Percentiles rank a stretch among this genome's conserved stretches.
These are phyloP conservation scores for Solanum bulbocastanum DNA, from an alignment of 257 asterid species.

Conservation along the genomic window DNA sequence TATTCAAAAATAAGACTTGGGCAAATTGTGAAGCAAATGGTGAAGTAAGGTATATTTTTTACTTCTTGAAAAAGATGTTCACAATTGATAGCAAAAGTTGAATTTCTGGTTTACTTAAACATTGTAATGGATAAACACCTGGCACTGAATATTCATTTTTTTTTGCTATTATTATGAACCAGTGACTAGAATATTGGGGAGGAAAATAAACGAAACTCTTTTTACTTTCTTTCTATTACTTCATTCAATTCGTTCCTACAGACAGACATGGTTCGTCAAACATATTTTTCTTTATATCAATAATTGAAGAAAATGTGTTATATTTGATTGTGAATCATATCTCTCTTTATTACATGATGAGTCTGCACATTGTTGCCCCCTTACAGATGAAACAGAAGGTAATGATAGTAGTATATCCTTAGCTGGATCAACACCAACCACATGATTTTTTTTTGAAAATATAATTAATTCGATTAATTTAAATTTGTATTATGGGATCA, in stretches of 20 bases:
- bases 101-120: background rate
- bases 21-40: constrained; percentile 1
- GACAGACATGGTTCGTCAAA: background rate
- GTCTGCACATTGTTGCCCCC: background rate
- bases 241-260: background rate
- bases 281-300: background rate
- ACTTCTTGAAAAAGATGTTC: background rate
- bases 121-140: background rate
- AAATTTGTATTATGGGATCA: background rate
- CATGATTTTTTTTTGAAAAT: background rate
- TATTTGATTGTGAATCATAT: background rate
- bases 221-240: background rate
- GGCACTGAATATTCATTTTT: background rate
- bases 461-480: background rate
- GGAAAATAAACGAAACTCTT: background rate
- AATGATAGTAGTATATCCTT: background rate
- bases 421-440: background rate
- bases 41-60: constrained; percentile 21
- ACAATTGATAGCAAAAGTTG: background rate
- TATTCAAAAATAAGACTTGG: constrained; percentile 1
- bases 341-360: background rate
- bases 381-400: background rate
- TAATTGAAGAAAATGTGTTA: background rate
- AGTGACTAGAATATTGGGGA: background rate
- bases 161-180: background rate